Evolutionary conservation across 164 flowering plant species (phyloP).

Genomic region (Warburgia ugandensis): DNA sequence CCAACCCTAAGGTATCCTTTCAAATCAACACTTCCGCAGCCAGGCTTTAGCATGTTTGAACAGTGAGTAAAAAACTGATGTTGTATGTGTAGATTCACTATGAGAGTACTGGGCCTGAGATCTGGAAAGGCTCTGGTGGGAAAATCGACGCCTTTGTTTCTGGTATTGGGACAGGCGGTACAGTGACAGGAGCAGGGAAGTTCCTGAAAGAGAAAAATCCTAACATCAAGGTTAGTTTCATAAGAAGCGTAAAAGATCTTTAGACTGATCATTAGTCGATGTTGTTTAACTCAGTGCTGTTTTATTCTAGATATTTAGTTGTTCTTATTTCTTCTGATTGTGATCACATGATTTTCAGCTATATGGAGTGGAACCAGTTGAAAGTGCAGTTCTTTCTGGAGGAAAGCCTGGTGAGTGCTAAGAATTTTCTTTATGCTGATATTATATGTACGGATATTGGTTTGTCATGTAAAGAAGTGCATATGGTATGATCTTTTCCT

Average conservation of each 20-base stretch:
- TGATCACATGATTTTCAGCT: conserved; percentile 29
- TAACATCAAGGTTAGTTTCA: conserved; percentile 43
- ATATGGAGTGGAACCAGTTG: conserved; percentile 75
- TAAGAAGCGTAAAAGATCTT: not conserved
- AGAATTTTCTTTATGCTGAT: not conserved
- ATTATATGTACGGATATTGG: not conserved
- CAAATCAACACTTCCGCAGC: not conserved
- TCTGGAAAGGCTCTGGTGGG: conserved; percentile 67
- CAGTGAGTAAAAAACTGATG: not conserved
- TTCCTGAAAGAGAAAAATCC: conserved; percentile 68
- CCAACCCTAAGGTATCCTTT: conserved; percentile 44
- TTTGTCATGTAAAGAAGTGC: too few species aligned
- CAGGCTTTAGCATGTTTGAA: not conserved
- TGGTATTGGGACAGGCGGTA: conserved; percentile 89
- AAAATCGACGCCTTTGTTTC: conserved; percentile 66
- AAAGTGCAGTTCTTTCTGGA: conserved; percentile 70
- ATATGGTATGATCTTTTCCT: not conserved
- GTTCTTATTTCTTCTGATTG: not conserved
- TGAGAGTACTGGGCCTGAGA: conserved; percentile 87
- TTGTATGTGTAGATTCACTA: conserved; percentile 48
- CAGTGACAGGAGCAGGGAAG: conserved; percentile 69
- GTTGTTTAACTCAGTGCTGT: not conserved
- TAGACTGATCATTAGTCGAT: not conserved
- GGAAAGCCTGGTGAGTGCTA: conserved; percentile 72
- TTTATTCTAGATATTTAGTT: not conserved